Evolutionary conservation across 2,329 filamentous ascomycete species (phyloP), one percentile per base, ranked within the genome.

Genomic region (Colletotrichum sp.): DNA sequence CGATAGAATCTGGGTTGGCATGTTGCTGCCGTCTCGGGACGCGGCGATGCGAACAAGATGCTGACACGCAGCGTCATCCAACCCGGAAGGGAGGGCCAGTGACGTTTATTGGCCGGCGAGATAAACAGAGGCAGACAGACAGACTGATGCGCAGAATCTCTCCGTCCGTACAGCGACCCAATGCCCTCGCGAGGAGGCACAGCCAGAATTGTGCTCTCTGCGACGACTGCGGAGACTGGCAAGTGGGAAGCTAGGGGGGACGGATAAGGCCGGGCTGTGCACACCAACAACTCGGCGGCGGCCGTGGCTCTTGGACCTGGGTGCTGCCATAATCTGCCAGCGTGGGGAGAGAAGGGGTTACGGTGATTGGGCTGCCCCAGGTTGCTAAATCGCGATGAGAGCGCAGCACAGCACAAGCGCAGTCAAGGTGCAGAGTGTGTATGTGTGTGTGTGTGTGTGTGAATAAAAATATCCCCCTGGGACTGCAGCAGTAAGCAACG

Each of bases 201-300:
- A 72, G 61, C n/a, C n/a, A 64, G 34, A 30, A n/a, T 16, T 26
- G 60, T 21, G 18, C 30, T 36, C 30, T 12, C 32, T 70, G 71
- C 57, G 60, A 57, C 36, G 36, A 36, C 32, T 38, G 60, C n/a
- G 12, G 26, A 66, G 34, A 52, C 57, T 48, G 28, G 48, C 21
- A 70, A 55, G 15, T 65, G 13, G 34, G 36, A 30, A 65, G 24
- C 36, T 61, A 66, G 38, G 67, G 57, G 58, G 70, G 55, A 68
- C 70, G 70, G 73, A 75, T 58, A 74, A 73, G 38, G 70, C 70
- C 73, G 70, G 73, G 70, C 73, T 68, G 73, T 75, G 73, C 63
- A 75, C 73, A 73, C 70, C 67, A 70, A 58, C 67, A 64, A 58
- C 30, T 71, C 21, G 43, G 43, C 24, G 58, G 43, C 58, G 67